A percentile compares a stretch with the other conserved stretches of the same genome.
These are phyloP conservation scores for Mycena rosella DNA, from an alignment of 768 basidiomycete genomes.

Conservation along the genomic window DNA sequence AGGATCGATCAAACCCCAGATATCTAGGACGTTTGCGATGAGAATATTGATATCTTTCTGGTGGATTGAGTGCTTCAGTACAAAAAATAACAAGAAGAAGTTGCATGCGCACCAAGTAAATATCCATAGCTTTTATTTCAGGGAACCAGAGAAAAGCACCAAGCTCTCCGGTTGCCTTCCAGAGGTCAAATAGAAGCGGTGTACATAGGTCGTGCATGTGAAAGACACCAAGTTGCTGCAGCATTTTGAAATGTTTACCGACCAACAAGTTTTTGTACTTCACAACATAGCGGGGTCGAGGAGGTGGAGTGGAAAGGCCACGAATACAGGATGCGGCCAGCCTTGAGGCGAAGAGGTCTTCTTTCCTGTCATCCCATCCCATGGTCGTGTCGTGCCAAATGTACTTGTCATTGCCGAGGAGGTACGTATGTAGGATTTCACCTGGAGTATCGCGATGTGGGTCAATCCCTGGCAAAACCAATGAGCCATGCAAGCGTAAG, in stretches of 20 bases:
- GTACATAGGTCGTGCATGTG: constrained; percentile 39
- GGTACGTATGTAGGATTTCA: too few species aligned
- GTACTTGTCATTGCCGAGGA: constrained; percentile 47
- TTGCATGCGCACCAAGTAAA: constrained; percentile 45
- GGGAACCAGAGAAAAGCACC: constrained; percentile 48
- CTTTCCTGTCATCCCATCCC: constrained; percentile 40
- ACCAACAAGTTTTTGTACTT: too few species aligned
- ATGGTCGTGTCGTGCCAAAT: constrained; percentile 45
- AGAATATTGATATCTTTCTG: constrained; percentile 33
- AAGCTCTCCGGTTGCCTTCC: constrained; percentile 48
- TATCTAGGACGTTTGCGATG: constrained; percentile 39
- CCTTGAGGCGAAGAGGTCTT: constrained; percentile 40
- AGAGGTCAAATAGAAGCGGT: constrained; percentile 41
- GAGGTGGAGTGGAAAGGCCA: constrained; percentile 43
- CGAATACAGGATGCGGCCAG: constrained; percentile 42
- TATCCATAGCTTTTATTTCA: constrained; percentile 43
- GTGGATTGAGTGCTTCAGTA: background rate
- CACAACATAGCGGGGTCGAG: constrained; percentile 47
- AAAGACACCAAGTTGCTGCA: constrained; percentile 49
- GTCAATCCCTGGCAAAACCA: background rate
- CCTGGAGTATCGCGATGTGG: constrained; percentile 8
- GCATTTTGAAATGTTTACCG: constrained; percentile 51
- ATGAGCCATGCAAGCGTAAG: background rate
- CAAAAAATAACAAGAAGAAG: background rate
- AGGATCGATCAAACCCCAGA: constrained; percentile 43